Percentiles rank a stretch among this genome's conserved stretches.
Conservation (phyloP, 169 alveolate species). For the Cryptosporidium muris region DNA sequence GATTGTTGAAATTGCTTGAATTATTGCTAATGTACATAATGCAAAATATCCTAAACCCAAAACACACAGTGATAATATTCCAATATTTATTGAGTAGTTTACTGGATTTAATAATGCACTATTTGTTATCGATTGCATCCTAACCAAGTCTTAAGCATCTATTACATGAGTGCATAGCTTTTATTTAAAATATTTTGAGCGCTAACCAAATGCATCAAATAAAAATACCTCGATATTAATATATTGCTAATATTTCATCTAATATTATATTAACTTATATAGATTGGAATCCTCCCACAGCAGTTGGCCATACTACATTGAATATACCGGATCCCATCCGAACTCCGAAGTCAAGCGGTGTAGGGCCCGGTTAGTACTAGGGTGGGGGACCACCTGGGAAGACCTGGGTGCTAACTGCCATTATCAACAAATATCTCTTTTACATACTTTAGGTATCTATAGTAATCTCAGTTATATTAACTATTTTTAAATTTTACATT, state of each 20-base stretch:
- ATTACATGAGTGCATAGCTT: too few relatives aligned
- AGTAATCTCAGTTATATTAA: background rate
- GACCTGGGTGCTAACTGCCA: conserved; percentile 84
- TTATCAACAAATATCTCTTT: conserved; percentile 55
- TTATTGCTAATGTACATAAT: conserved; percentile 15
- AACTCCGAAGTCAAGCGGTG: conserved; percentile 91
- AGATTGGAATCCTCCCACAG: background rate
- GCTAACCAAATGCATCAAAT: too few relatives aligned
- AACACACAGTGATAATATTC: too few relatives aligned
- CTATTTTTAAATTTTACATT: background rate
- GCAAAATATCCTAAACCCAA: conserved; percentile 11
- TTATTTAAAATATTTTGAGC: too few relatives aligned
- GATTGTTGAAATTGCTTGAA: conserved; percentile 18
- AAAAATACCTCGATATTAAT: too few relatives aligned
- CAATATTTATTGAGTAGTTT: too few relatives aligned
- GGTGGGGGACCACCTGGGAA: conserved; percentile 92
- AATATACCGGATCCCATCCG: conserved; percentile 91
- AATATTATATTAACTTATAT: too few relatives aligned
- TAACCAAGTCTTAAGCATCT: too few relatives aligned
- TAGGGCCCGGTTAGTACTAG: conserved; percentile 88
- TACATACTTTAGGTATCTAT: too few relatives aligned
- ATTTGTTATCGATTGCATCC: too few relatives aligned
- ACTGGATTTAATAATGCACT: too few relatives aligned
- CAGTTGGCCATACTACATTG: conserved; percentile 88
- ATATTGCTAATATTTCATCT: too few relatives aligned